Conservation (phyloP, 2,329 filamentous ascomycete species). For the Penicillium rolfsii region DNA sequence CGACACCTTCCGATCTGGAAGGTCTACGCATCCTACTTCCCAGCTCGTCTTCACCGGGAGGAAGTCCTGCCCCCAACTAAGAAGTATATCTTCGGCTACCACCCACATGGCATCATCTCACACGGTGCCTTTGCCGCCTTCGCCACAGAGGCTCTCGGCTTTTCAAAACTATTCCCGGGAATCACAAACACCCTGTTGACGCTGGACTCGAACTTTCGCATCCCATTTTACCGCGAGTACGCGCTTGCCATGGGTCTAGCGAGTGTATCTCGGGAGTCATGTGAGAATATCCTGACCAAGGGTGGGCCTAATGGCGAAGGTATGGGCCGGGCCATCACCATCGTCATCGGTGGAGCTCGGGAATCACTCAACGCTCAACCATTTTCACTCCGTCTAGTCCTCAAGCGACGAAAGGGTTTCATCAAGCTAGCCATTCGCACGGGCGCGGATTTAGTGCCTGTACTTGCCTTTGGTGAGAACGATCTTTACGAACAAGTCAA, state of each 20-base stretch:
- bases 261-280: slow-evolving; percentile 88
- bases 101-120: slow-evolving; percentile 95
- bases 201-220: slow-evolving; percentile 92
- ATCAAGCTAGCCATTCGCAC: slow-evolving; percentile 89
- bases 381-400: slow-evolving; percentile 72
- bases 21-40: slow-evolving; percentile 90
- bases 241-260: slow-evolving; percentile 84
- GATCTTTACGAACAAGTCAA: slow-evolving; percentile 91
- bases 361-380: slow-evolving; percentile 90
- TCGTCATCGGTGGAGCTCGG: slow-evolving; percentile 88
- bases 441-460: slow-evolving; percentile 91
- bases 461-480: slow-evolving; percentile 92
- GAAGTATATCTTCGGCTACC: slow-evolving; percentile 97
- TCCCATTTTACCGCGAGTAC: slow-evolving; percentile 93
- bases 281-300: slow-evolving; percentile 81
- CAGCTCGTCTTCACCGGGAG: slow-evolving; percentile 83
- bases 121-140: slow-evolving; percentile 95
- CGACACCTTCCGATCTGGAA: slow-evolving; percentile 78
- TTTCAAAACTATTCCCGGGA: slow-evolving; percentile 83
- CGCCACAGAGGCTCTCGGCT: slow-evolving; percentile 85
- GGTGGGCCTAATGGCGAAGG: slow-evolving; percentile 78
- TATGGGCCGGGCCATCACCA: slow-evolving; percentile 94
- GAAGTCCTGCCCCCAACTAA: slow-evolving; percentile 75
- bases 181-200: slow-evolving; percentile 94
- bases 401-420: slow-evolving; percentile 86